A percentile compares a stretch with the other conserved stretches of the same genome.
Evolutionary conservation across 208 protist species (phyloP).

Genomic region (Vickermania spadyakhi): DNA sequence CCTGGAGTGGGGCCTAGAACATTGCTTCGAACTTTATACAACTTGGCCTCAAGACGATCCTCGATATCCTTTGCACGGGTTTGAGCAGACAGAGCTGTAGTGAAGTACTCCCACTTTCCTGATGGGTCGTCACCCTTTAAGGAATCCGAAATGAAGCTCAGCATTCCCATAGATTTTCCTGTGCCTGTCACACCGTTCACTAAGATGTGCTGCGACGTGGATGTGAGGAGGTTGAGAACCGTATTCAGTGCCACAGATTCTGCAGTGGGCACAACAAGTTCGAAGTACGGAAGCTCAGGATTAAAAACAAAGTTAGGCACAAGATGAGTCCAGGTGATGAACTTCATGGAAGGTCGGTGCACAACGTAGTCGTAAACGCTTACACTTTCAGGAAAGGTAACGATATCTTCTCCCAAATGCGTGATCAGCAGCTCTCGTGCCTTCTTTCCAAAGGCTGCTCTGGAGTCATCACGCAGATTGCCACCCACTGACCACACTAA

Average conservation of each 20-base stretch:
- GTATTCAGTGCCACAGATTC: constrained; percentile 87
- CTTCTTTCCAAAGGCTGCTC: constrained; percentile 87
- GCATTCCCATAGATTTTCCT: constrained; percentile 88
- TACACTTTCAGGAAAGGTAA: constrained; percentile 16
- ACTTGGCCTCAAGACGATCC: constrained; percentile 90
- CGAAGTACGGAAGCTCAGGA: constrained; percentile 81
- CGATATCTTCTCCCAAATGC: constrained; percentile 41
- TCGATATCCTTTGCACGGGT: constrained; percentile 89
- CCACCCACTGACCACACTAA: constrained; percentile 96
- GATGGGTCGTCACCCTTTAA: constrained; percentile 73
- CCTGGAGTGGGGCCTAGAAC: constrained; percentile 82
- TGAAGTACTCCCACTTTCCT: constrained; percentile 79
- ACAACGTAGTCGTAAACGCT: constrained; percentile 93
- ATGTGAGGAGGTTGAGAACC: constrained; percentile 62
- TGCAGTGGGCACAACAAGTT: constrained; percentile 93
- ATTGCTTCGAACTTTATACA: constrained; percentile 88
- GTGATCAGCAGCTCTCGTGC: constrained; percentile 48
- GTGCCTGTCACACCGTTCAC: constrained; percentile 93
- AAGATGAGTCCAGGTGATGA: constrained; percentile 86
- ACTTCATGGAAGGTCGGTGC: constrained; percentile 74
- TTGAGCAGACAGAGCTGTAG: constrained; percentile 90
- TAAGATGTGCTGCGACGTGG: constrained; percentile 74
- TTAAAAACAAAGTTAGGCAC: constrained; percentile 91
- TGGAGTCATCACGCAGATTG: constrained; percentile 82
- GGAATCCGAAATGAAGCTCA: constrained; percentile 52